These are phyloP conservation scores for Dothistroma septosporum DNA, from an alignment of 2,329 filamentous ascomycete genomes.

Conservation along the genomic window DNA sequence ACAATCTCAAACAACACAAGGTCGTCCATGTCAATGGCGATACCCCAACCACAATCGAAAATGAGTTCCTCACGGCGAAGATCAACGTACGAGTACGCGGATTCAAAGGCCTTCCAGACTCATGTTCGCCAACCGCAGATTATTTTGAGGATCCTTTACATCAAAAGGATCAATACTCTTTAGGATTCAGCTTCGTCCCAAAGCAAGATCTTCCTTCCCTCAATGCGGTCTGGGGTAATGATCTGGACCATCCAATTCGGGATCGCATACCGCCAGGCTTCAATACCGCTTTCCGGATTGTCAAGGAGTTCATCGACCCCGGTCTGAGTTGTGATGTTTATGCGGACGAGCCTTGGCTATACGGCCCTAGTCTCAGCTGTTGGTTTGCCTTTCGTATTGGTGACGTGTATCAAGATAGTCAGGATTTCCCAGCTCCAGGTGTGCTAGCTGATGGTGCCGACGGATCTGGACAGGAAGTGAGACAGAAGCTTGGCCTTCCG, in stretches of 20 bases:
- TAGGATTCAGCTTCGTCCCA: conserved; percentile 72
- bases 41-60: conserved; percentile 57
- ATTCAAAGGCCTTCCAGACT: conserved; percentile 60
- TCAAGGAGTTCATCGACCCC: conserved; percentile 87
- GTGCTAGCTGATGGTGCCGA: conserved; percentile 41
- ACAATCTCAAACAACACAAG: conserved; percentile 65
- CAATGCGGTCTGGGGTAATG: conserved; percentile 86
- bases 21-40: conserved; percentile 68
- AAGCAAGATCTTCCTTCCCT: conserved; percentile 60
- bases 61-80: conserved; percentile 60
- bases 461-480: conserved; percentile 33
- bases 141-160: conserved; percentile 76
- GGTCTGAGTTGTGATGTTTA: conserved; percentile 85
- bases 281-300: conserved; percentile 74
- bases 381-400: conserved; percentile 34
- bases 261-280: conserved; percentile 82
- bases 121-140: conserved; percentile 60
- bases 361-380: conserved; percentile 58
- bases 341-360: conserved; percentile 79
- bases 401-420: conserved; percentile 19
- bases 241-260: conserved; percentile 86
- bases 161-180: conserved; percentile 74
- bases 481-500: conserved; percentile 35
- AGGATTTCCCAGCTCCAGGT: conserved; percentile 28
- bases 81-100: conserved; percentile 72